Percentiles rank a stretch among this genome's conserved stretches.
Evolutionary conservation across 148 eudicot species (phyloP).

Genomic region (Nyssa sinensis): DNA sequence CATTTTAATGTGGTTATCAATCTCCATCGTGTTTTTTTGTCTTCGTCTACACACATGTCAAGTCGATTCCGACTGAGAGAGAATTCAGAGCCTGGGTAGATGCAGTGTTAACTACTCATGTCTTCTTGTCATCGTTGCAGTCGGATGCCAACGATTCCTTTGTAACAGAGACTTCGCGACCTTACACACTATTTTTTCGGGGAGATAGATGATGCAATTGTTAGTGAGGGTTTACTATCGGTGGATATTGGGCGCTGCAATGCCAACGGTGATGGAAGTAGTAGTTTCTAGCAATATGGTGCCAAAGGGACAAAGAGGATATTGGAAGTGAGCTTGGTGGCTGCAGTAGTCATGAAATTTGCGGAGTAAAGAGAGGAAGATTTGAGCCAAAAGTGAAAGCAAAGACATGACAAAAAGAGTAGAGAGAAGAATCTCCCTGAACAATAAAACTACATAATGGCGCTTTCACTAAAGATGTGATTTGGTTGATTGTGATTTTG

Average conservation of each 20-base stretch:
- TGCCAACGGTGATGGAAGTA: conserved; percentile 9
- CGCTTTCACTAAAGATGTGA: no score
- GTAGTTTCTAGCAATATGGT: conserved; percentile 20
- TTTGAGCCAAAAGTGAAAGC: neutral
- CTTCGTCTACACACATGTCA: no score
- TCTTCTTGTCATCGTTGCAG: conserved; percentile 25
- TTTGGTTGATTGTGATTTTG: no score
- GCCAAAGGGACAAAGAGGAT: conserved; percentile 35
- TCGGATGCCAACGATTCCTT: conserved; percentile 28
- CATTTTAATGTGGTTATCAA: no score
- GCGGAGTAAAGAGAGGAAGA: conserved; percentile 12
- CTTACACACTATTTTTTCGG: conserved; percentile 28
- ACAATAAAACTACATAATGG: conserved; percentile 46
- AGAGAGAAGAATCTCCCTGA: conserved; percentile 9
- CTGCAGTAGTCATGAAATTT: conserved; percentile 35
- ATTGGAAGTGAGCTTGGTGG: conserved; percentile 43
- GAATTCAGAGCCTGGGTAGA: no score
- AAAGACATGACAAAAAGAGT: neutral
- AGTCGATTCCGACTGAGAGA: no score
- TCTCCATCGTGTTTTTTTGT: no score
- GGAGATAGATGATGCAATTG: neutral
- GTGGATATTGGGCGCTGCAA: conserved; percentile 12
- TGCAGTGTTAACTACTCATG: no score
- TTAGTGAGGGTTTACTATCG: neutral
- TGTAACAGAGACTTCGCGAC: conserved; percentile 49